Evolutionary conservation across 2,329 filamentous ascomycete species (phyloP), one percentile per base, ranked within the genome.

Genomic region (Aspergillus aculeatinus): DNA sequence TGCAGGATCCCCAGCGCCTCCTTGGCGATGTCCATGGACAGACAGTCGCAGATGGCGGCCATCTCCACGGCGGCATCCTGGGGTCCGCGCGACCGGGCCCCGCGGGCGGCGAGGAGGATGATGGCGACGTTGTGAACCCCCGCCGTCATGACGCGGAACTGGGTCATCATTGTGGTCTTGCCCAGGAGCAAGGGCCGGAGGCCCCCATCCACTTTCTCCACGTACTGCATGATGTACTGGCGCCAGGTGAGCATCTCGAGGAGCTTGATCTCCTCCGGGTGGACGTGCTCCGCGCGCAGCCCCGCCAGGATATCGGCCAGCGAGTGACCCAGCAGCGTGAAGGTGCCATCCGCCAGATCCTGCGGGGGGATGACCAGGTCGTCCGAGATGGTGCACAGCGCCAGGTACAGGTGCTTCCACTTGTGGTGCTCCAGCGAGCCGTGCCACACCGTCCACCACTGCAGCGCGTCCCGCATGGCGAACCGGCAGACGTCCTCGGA

Each of bases 361-460:
- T 50, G 55, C 23, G 55, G 55, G 6, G 55, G 55, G 19, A 57
- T 42, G 16, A 51, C 19, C 9, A 57, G 19, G 23, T 57, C 55
- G 47, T 57, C 55, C 12, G 44, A 21, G 29, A 57, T 23, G 25
- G 55, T 50, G 14, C 23, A 23, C 23, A 23, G 23, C 23, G 23
- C 23, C 23, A 23, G 23, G 23, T 23, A 23, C 4, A 23, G 23
- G 4, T 23, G 23, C 23, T 23, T 23, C 23, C 23, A 23, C 23
- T 23, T 23, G 23, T 23, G 23, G 4, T 23, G 23, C 23, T 23
- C 23, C 23, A 23, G 23, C 23, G 23, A 23, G 23, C 23, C 23
- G 4, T 23, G 23, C 23, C 23, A 23, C 23, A 23, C 23, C 23
- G 23, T 23, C 23, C 23, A 23, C 23, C 23, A 23, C 23, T 23